Evolutionary conservation across 495 filamentous ascomycete genomes (phyloP).

Genomic region (Cercophora samala): DNA sequence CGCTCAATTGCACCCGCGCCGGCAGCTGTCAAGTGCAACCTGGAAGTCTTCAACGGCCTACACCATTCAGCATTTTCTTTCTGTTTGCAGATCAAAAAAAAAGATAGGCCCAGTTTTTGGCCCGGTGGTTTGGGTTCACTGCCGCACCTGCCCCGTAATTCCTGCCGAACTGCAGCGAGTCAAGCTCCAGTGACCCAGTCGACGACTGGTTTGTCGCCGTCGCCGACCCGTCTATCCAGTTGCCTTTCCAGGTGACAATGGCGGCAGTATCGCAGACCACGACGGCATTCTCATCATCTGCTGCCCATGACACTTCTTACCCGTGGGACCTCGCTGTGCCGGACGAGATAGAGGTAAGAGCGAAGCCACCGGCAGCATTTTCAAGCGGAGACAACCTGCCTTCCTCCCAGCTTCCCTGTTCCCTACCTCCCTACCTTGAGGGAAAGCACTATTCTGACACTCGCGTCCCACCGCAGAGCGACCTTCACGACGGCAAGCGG

Average conservation of each 20-base stretch:
- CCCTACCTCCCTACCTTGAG: neutral
- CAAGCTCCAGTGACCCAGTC: neutral
- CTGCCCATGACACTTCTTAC: conserved; percentile 47
- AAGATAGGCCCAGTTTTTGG: conserved; percentile 2
- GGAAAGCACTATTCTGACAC: conserved; percentile 7
- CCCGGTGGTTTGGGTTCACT: neutral
- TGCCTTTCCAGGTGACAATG: conserved; percentile 33
- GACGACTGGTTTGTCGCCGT: conserved; percentile 4
- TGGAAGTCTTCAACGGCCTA: neutral
- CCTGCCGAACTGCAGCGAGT: conserved; percentile 1
- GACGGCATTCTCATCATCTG: conserved; percentile 49
- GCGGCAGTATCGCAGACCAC: conserved; percentile 52
- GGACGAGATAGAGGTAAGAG: conserved; percentile 39
- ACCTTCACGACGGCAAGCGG: conserved; percentile 21
- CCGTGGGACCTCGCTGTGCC: conserved; percentile 51
- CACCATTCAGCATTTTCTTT: neutral
- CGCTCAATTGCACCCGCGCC: conserved; percentile 11
- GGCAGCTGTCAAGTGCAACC: conserved; percentile 9
- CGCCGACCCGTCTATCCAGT: conserved; percentile 15
- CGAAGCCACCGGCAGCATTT: neutral
- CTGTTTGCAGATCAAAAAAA: neutral
- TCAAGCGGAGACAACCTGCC: neutral
- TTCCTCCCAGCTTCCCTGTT: neutral
- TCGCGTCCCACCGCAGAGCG: conserved; percentile 20
- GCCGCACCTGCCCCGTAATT: conserved; percentile 10